Base-by-base conservation (phyloP, 1,284 basidiomycete species). In the Heterobasidion occidentale region DNA sequence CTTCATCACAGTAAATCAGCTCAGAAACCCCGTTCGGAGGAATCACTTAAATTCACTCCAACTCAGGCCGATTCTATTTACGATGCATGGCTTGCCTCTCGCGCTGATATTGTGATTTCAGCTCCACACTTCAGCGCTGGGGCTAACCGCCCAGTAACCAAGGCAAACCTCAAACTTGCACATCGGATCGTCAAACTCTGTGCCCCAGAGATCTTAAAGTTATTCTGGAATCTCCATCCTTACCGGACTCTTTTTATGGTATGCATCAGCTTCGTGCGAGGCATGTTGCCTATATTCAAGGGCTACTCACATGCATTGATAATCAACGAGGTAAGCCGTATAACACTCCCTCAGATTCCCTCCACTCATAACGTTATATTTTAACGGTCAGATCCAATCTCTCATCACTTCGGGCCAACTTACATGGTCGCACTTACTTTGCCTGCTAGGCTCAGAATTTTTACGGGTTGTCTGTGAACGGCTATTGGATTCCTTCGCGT, bases 221-320 rank as follows among this genome's bases (percentile, higher is more conserved):
- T 77, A n/a, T 68, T 90, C 17, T 88, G 84, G 77, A 71, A 73
- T 49, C 68, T 85, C 36, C 86, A 90, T 63, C 88, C 88, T 49
- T 64, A 80, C 55, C 79, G 86, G 58, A 82, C 84, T 20, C 72
- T 78, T 27, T 70, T 86, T 54, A 83, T 90, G 79, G 70, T 90
- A 64, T 58, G 76, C 55, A 71, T 88, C 61, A 86, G 90, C 67
- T 70, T 90, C 53, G 64, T 84, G 59, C 80, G 87, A 60, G 89
- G 87, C 58, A 70, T 86, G 58, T 81, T 90, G 64, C 88, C 88
- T 46, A 88, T 88, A 11, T 86, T 87, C 68, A 80, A 86, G 70
- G 84, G 87, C 57, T 90, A 89, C 73, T 90, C 89, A 11, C 89
- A 91, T 74, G 88, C 88, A 53, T 71, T 88, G 68, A 87, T 91